These are phyloP conservation scores for Pleurotus giganteus DNA, from an alignment of 768 basidiomycete species.

Conservation along the genomic window DNA sequence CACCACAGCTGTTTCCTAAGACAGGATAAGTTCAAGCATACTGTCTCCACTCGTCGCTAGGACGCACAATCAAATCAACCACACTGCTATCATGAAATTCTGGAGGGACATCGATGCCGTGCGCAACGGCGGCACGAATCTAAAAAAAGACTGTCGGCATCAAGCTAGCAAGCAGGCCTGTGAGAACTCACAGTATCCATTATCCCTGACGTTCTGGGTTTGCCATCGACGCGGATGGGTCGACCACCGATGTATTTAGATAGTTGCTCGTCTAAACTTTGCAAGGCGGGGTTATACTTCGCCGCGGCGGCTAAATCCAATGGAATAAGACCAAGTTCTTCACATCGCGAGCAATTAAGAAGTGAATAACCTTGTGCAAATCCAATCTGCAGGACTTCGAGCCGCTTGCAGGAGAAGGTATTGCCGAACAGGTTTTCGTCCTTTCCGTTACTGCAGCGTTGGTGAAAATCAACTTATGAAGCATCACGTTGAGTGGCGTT, in stretches of 20 bases:
- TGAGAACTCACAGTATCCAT: constrained; percentile 59
- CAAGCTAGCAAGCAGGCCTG: not conserved
- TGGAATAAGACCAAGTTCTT: too few relatives aligned
- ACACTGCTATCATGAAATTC: constrained; percentile 68
- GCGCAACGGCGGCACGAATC: constrained; percentile 68
- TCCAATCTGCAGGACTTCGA: constrained; percentile 57
- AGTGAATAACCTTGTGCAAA: constrained; percentile 58
- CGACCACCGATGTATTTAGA: constrained; percentile 68
- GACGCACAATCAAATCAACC: constrained; percentile 54
- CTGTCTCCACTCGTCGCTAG: not conserved
- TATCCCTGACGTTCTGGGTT: constrained; percentile 71
- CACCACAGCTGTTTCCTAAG: constrained; percentile 68
- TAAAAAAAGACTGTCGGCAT: constrained; percentile 19
- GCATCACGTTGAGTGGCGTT: not conserved
- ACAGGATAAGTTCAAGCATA: not conserved
- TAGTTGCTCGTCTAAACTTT: constrained; percentile 60
- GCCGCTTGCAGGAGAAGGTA: constrained; percentile 61
- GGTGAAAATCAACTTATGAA: constrained; percentile 1
- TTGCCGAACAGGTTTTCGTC: constrained; percentile 77
- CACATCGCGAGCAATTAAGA: not conserved
- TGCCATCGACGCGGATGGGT: constrained; percentile 71
- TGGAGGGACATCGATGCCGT: constrained; percentile 66
- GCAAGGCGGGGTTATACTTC: constrained; percentile 59
- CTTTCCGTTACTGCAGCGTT: constrained; percentile 49
- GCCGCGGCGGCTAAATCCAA: constrained; percentile 54